A percentile compares a stretch with the other conserved stretches of the same genome.
phyloP scores from a whole-genome alignment of 2,329 filamentous ascomycete genomes.

The Metarhizium sp. region DNA sequence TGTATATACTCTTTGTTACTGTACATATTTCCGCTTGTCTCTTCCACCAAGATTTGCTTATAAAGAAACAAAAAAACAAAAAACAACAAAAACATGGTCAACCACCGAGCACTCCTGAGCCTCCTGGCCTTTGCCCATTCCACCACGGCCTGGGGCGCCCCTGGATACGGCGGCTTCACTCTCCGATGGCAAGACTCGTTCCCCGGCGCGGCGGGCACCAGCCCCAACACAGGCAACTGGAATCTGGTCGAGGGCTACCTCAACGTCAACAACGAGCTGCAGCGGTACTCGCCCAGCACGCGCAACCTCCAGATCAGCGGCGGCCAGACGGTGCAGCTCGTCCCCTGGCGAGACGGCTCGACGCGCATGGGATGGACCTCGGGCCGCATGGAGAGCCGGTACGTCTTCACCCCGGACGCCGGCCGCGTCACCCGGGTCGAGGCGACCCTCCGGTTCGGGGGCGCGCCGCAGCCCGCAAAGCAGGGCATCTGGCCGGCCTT shows the following conservation, averaged over 20 bases:
- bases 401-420: slow-evolving; percentile 33
- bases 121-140: slow-evolving; percentile 21
- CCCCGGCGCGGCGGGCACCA: slow-evolving; percentile 22
- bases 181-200: slow-evolving; percentile 36
- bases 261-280: slow-evolving; percentile 41
- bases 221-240: slow-evolving; percentile 30
- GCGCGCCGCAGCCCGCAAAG: slow-evolving; percentile 29
- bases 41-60: not conserved
- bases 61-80: no score
- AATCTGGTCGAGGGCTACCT: slow-evolving; percentile 29
- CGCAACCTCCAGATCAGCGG: slow-evolving; percentile 42
- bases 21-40: not conserved
- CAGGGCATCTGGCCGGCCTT: slow-evolving; percentile 51
- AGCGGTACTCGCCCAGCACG: slow-evolving; percentile 37
- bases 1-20: not conserved
- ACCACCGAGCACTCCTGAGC: slow-evolving; percentile 12
- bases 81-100: slow-evolving; percentile 12
- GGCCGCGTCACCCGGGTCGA: slow-evolving; percentile 38
- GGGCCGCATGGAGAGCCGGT: slow-evolving; percentile 41
- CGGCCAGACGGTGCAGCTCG: slow-evolving; percentile 38
- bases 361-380: slow-evolving; percentile 40
- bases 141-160: slow-evolving; percentile 26
- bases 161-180: slow-evolving; percentile 28
- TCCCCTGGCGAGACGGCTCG: slow-evolving; percentile 31
- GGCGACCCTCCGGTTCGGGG: slow-evolving; percentile 36